These are phyloP conservation scores for Verticillium isaacii DNA, from an alignment of 2,329 filamentous ascomycete genomes.

Conservation along the genomic window DNA sequence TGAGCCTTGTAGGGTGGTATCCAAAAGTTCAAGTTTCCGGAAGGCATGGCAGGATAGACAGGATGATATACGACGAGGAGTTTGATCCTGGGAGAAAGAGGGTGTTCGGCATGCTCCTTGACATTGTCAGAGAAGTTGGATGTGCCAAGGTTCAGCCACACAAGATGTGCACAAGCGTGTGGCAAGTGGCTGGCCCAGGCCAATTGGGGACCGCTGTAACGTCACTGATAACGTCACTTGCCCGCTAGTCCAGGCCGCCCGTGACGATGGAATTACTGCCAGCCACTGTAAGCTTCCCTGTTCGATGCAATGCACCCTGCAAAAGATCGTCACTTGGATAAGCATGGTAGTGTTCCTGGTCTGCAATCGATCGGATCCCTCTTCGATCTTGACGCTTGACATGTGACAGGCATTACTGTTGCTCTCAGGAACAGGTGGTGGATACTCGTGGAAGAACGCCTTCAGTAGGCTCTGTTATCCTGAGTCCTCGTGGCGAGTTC, in stretches of 20 bases:
- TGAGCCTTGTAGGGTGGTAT: neutral
- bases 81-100: neutral
- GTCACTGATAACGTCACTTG: slow-evolving; percentile 13
- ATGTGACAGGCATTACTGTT: neutral
- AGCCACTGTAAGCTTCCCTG: neutral
- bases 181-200: neutral
- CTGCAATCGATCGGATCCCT: neutral
- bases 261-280: neutral
- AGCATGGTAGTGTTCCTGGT: neutral
- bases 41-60: neutral
- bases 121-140: neutral
- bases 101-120: neutral
- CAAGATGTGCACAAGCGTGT: slow-evolving; percentile 8
- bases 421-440: too few species aligned
- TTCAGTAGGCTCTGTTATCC: too few species aligned
- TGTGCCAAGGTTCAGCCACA: slow-evolving; percentile 14
- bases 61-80: neutral
- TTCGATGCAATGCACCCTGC: neutral
- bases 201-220: slow-evolving; percentile 8
- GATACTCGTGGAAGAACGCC: too few species aligned
- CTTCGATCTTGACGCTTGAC: neutral
- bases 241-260: neutral
- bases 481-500: too few species aligned
- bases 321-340: neutral
- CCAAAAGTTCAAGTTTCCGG: neutral